These are phyloP conservation scores for Backusella tuberculispora DNA, from an alignment of 192 early-diverging fungal species.

Conservation along the genomic window DNA sequence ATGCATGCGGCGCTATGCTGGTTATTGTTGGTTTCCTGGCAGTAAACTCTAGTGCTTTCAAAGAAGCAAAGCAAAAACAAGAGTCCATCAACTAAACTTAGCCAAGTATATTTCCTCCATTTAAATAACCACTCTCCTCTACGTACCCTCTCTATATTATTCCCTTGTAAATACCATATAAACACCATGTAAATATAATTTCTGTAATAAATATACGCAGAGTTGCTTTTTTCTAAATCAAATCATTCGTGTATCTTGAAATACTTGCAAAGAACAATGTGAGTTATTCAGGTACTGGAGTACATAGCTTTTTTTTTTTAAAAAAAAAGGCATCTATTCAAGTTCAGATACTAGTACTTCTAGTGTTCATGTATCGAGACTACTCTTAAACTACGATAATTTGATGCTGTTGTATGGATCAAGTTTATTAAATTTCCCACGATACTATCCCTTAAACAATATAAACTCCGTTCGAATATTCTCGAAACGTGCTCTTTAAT, in stretches of 20 bases:
- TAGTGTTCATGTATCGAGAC: no score
- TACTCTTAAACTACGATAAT: no score
- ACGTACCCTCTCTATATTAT: neutral
- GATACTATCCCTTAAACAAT: no score
- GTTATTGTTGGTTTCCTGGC: slow-evolving; percentile 72
- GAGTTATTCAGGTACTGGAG: no score
- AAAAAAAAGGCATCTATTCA: no score
- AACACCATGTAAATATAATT: neutral
- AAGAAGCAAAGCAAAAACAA: slow-evolving; percentile 40
- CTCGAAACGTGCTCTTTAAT: no score
- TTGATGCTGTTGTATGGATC: no score
- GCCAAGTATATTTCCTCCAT: neutral
- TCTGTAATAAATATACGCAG: neutral
- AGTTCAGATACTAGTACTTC: no score
- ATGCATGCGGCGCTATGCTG: slow-evolving; percentile 66
- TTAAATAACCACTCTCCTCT: neutral
- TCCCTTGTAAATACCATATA: neutral
- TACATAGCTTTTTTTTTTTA: no score
- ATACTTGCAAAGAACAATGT: neutral
- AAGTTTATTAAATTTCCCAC: no score
- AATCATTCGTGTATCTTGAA: neutral
- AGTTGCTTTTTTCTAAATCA: neutral
- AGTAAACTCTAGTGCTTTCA: slow-evolving; percentile 55
- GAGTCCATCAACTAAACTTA: neutral
- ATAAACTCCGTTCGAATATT: no score